Percentiles rank a stretch among this genome's conserved stretches.
phyloP scores from a whole-genome alignment of 2,329 filamentous ascomycete species.

The Neofusicoccum cordaticola region DNA sequence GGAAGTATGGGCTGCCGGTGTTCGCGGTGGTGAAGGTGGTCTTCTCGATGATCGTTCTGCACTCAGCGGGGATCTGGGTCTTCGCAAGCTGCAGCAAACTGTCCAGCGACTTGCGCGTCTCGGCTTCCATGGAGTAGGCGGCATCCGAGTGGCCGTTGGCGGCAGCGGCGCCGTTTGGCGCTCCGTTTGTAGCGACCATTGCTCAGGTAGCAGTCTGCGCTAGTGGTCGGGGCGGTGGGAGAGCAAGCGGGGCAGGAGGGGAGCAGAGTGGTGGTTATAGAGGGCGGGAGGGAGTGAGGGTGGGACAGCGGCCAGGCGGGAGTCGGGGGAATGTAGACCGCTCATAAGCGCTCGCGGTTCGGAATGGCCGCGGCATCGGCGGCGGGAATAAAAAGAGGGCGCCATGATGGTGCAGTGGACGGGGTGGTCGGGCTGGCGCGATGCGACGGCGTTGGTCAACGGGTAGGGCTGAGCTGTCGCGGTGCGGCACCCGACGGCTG shows the following conservation, averaged over 20 bases:
- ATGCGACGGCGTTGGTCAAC: not conserved
- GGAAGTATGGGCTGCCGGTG: slow-evolving; percentile 40
- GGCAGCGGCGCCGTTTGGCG: not conserved
- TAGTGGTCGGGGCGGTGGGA: not conserved
- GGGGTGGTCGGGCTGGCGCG: not conserved
- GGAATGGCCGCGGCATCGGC: not conserved
- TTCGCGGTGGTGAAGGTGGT: slow-evolving; percentile 36
- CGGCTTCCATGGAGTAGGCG: slow-evolving; percentile 31
- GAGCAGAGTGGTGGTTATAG: not conserved
- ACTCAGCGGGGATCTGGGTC: slow-evolving; percentile 34
- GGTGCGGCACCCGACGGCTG: slow-evolving; percentile 10
- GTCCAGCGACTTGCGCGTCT: slow-evolving; percentile 32
- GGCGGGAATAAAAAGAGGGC: not conserved
- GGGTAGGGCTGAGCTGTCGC: slow-evolving; percentile 10
- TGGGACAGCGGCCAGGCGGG: not conserved
- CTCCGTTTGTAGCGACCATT: not conserved
- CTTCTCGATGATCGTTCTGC: slow-evolving; percentile 28
- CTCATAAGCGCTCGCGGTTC: not conserved
- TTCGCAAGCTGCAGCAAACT: slow-evolving; percentile 32
- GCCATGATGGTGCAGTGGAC: slow-evolving; percentile 4
- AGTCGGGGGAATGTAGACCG: not conserved
- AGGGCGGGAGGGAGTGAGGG: not conserved
- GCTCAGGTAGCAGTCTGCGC: not conserved
- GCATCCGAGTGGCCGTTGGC: slow-evolving; percentile 19
- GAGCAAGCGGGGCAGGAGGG: not conserved